Evolutionary conservation across 441 rosid species (phyloP).

Genomic region (Mallotus japonicus): DNA sequence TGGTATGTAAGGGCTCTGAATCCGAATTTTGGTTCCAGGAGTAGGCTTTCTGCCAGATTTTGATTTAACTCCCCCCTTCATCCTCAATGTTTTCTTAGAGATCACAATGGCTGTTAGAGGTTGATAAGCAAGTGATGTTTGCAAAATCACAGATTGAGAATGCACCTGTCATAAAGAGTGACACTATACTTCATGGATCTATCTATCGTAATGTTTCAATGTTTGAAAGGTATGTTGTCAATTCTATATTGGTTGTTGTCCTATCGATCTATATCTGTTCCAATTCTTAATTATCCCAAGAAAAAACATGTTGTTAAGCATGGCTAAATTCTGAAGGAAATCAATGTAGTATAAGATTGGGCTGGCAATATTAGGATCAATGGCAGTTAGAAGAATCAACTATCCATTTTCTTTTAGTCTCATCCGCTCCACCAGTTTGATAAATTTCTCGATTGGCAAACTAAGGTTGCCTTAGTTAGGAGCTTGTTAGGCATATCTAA

Average conservation of each 20-base stretch:
- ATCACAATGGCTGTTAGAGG: conserved; percentile 48
- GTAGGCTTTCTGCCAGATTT: conserved; percentile 9
- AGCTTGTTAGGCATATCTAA: neutral
- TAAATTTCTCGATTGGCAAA: no score
- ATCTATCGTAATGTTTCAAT: conserved; percentile 63
- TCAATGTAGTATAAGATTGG: no score
- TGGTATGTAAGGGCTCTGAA: conserved; percentile 34
- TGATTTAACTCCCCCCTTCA: conserved; percentile 9
- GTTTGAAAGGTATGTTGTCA: conserved; percentile 53
- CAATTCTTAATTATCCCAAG: neutral
- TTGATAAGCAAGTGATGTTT: conserved; percentile 48
- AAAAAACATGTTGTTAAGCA: neutral
- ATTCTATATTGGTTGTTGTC: neutral
- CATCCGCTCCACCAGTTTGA: no score
- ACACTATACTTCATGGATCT: conserved; percentile 52
- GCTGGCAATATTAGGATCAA: no score
- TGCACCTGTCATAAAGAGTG: conserved; percentile 42
- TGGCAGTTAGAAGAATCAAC: no score
- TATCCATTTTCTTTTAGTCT: no score
- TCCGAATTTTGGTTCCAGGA: conserved; percentile 11
- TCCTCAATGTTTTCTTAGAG: conserved; percentile 38
- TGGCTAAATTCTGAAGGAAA: neutral
- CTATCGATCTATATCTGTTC: neutral
- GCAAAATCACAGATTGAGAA: conserved; percentile 66
- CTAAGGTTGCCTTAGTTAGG: neutral